Evolutionary conservation across 805 yeast species (phyloP).

Genomic region (Grigorovia transvaalensis): DNA sequence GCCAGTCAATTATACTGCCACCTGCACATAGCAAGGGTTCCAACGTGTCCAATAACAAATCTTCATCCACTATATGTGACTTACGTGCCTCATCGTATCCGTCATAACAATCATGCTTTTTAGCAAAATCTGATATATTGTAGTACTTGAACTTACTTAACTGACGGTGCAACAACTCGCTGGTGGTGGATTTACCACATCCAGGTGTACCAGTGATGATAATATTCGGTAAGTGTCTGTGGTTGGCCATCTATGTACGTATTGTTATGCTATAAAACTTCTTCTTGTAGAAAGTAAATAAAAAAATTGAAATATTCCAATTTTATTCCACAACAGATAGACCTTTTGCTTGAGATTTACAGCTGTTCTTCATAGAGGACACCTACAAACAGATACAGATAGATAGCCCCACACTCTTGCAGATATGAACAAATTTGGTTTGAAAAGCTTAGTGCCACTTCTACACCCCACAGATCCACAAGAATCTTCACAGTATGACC

Average conservation of each 20-base stretch:
- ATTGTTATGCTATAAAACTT: too few species aligned
- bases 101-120: conserved; percentile 61
- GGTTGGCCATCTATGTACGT: conserved; percentile 1
- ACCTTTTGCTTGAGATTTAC: too few species aligned
- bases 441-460: conserved; percentile 25
- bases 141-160: conserved; percentile 38
- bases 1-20: conserved; percentile 94
- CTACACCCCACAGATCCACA: conserved; percentile 23
- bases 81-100: conserved; percentile 82
- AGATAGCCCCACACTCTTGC: too few species aligned
- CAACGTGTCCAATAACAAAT: conserved; percentile 67
- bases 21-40: conserved; percentile 75
- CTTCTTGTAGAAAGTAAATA: not conserved
- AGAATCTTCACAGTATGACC: conserved; percentile 16
- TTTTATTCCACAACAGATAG: too few species aligned
- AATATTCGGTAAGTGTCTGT: conserved; percentile 50
- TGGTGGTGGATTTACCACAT: conserved; percentile 29
- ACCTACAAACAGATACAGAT: not conserved
- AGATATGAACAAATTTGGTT: conserved; percentile 26
- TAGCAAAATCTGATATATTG: conserved; percentile 74
- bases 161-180: conserved; percentile 20
- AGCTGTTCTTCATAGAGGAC: not conserved
- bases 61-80: conserved; percentile 86
- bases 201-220: conserved; percentile 93
- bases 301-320: not conserved